Evolutionary conservation across 2,329 filamentous ascomycete genomes (phyloP), one percentile per base, ranked within the genome.

Genomic region (Ascomycota sp.): DNA sequence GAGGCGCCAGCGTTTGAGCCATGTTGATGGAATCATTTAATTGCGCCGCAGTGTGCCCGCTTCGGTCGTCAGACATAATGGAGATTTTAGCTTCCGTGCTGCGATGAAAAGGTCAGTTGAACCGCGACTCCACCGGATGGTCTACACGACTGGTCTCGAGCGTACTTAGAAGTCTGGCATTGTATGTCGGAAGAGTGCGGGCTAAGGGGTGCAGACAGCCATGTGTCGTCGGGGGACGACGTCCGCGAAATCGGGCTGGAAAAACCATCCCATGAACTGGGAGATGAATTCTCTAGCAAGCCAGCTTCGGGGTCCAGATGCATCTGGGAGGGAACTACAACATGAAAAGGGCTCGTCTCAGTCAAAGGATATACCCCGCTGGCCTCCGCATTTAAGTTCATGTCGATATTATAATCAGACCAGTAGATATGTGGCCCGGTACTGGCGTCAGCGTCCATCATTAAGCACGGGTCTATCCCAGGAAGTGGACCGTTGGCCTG

Each of bases 271-370:
- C 62, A 68, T 9, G 63, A 61, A 36, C 59, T 55, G 33, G 58
- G 55, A 9, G 66, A 66, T 24, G 66, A 68, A 42, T 58, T 55
- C 39, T 58, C 59, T 33, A 56, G 47, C 37, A 67, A 45, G 40
- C 54, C 57, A 31, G 59, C 47, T 41, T 68, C 64, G 48, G 62
- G 62, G 44, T 63, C 62, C 44, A 68, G 49, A 41, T 61, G 59
- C 53, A 68, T 64, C 41, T 70, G 63, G 34, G 60, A 54, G 34
- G 67, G 66, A 45, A 68, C 60, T 47, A n/a, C n/a, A n/a, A 71
- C 62, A 41, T 70, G 65, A 44, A 68, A 52, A 33, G 55, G 52
- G 44, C 45, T 47, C 36, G 64, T 41, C 39, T 62, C 57, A 36
- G 55, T 43, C 37, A 58, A 40, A 46, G 50, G 45, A 55, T 67